phyloP scores from a whole-genome alignment of 345 rosid species.

The Ceriops decandra region DNA sequence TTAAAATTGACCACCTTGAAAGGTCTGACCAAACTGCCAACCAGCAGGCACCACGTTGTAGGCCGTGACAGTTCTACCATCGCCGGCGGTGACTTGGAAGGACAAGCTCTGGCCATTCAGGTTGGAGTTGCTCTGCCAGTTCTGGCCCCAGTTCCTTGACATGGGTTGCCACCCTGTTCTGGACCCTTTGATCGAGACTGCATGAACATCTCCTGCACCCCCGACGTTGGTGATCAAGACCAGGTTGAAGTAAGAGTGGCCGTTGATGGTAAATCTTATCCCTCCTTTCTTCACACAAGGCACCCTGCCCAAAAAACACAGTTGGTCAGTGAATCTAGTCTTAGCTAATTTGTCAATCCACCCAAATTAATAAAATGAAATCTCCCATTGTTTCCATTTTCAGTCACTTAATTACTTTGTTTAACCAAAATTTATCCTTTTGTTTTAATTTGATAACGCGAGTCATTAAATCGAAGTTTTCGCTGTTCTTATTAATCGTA shows the following conservation, averaged over 20 bases:
- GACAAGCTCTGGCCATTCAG: slow-evolving; percentile 51
- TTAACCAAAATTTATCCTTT: too few species aligned
- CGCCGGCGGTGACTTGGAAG: slow-evolving; percentile 48
- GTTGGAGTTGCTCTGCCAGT: slow-evolving; percentile 52
- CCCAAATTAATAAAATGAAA: too few species aligned
- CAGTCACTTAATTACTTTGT: too few species aligned
- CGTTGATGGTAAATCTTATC: slow-evolving; percentile 46
- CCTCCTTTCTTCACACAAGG: slow-evolving; percentile 49
- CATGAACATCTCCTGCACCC: slow-evolving; percentile 52
- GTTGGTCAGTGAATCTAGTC: too few species aligned
- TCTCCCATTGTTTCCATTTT: too few species aligned
- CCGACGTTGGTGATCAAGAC: slow-evolving; percentile 57
- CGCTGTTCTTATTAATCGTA: too few species aligned
- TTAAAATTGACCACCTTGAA: slow-evolving; percentile 49
- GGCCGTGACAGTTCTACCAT: slow-evolving; percentile 43
- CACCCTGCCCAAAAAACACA: slow-evolving; percentile 29
- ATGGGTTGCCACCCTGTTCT: slow-evolving; percentile 50
- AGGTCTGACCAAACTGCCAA: slow-evolving; percentile 66
- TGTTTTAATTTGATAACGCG: too few species aligned
- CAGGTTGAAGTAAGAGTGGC: slow-evolving; percentile 50
- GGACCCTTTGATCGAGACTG: slow-evolving; percentile 50
- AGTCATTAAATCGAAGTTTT: too few species aligned
- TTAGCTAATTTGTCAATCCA: too few species aligned
- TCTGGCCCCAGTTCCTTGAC: slow-evolving; percentile 69
- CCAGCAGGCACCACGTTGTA: slow-evolving; percentile 38